phyloP scores from a whole-genome alignment of 495 filamentous ascomycete genomes.

The Recurvomyces mirabilis region DNA sequence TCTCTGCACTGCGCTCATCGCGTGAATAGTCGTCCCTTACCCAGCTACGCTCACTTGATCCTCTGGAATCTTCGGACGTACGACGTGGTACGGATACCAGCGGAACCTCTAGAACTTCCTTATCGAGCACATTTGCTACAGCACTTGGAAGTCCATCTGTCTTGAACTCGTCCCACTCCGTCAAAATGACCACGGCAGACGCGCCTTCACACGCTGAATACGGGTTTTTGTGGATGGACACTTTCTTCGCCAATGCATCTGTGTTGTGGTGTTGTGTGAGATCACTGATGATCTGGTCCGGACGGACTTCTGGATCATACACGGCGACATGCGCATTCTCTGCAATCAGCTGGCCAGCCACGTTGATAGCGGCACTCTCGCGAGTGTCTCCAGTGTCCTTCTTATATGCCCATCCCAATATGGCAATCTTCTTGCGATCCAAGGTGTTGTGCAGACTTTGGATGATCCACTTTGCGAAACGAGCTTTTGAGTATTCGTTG shows the following conservation, averaged over 20 bases:
- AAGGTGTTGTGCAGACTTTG: constrained; percentile 57
- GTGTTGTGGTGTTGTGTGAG: constrained; percentile 21
- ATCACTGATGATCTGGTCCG: constrained; percentile 36
- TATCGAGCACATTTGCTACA: too few species aligned
- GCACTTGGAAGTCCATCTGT: too few species aligned
- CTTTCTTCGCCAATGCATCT: constrained; percentile 15
- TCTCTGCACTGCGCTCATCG: too few species aligned
- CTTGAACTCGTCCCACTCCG: constrained; percentile 59
- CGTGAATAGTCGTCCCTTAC: too few species aligned
- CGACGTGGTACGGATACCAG: too few species aligned
- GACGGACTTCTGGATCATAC: constrained; percentile 59
- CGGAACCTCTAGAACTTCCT: too few species aligned
- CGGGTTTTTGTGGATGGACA: constrained; percentile 34
- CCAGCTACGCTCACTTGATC: too few species aligned
- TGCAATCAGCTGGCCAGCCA: constrained; percentile 52
- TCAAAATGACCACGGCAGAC: constrained; percentile 45
- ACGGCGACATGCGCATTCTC: constrained; percentile 58
- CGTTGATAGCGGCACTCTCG: constrained; percentile 56
- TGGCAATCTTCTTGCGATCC: constrained; percentile 56
- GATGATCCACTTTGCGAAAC: constrained; percentile 55
- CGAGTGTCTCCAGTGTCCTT: constrained; percentile 70
- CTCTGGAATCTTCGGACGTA: too few species aligned
- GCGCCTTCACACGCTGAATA: constrained; percentile 42
- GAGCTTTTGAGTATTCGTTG: constrained; percentile 65
- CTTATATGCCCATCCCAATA: constrained; percentile 76